These are phyloP conservation scores for Suhomyces terraborum DNA, from an alignment of 1,139 yeast species.

Conservation along the genomic window DNA sequence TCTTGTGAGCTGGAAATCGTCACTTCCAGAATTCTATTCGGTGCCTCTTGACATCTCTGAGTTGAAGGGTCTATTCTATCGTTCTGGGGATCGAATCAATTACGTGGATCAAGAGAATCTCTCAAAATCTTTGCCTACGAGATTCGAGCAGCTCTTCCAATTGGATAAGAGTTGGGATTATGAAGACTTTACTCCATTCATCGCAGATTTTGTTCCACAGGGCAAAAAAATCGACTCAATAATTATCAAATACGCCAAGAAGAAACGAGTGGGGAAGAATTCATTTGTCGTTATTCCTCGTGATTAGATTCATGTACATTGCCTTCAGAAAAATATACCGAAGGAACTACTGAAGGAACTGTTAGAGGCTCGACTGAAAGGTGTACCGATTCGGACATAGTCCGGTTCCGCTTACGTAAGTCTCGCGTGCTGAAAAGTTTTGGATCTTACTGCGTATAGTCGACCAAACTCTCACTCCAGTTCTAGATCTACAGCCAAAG, in stretches of 20 bases:
- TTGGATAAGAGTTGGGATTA: conserved; percentile 68
- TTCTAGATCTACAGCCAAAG: not conserved
- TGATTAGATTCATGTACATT: not conserved
- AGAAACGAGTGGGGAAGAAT: conserved; percentile 57
- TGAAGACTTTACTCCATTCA: conserved; percentile 70
- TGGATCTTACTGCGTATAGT: too few relatives aligned
- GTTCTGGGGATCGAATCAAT: conserved; percentile 50
- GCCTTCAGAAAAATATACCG: too few relatives aligned
- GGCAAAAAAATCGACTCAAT: conserved; percentile 67
- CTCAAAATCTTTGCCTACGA: conserved; percentile 50
- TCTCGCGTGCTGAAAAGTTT: conserved; percentile 10
- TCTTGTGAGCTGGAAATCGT: conserved; percentile 61
- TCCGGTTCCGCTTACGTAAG: conserved; percentile 6
- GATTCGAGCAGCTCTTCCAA: conserved; percentile 65
- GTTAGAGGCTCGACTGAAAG: too few relatives aligned
- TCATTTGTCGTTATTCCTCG: conserved; percentile 18
- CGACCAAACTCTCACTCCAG: not conserved
- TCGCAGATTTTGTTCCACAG: conserved; percentile 55
- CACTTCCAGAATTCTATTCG: conserved; percentile 64
- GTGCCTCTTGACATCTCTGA: conserved; percentile 54
- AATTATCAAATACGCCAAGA: conserved; percentile 74
- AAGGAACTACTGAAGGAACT: too few relatives aligned
- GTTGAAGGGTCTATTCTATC: conserved; percentile 57
- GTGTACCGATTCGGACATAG: too few relatives aligned
- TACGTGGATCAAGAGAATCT: conserved; percentile 53